Conservation (phyloP, 805 yeast species). For the Sporopachydermia quercuum region DNA sequence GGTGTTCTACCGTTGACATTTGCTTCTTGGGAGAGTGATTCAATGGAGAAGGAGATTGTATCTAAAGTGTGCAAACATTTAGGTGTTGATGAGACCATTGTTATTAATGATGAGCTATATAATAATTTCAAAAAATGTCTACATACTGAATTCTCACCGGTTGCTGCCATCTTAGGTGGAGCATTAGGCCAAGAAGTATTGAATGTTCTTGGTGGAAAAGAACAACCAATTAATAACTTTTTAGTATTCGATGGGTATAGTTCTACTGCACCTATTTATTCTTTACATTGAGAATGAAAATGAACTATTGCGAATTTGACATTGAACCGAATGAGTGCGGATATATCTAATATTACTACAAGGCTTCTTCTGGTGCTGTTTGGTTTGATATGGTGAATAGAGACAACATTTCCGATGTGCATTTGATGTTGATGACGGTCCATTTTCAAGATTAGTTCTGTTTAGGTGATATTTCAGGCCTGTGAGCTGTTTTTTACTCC, state of each 20-base stretch:
- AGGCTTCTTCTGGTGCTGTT: conserved; percentile 2
- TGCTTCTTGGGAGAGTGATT: conserved; percentile 34
- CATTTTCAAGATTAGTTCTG: no score
- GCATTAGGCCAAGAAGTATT: conserved; percentile 81
- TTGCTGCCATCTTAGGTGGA: conserved; percentile 82
- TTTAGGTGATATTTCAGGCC: no score
- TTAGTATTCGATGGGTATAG: conserved; percentile 59
- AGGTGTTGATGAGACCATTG: conserved; percentile 30
- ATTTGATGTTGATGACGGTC: conserved; percentile 3
- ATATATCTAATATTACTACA: no score
- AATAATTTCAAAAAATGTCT: conserved; percentile 22
- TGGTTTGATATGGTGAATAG: no score
- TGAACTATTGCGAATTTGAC: no score
- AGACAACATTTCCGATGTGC: no score
- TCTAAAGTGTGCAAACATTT: conserved; percentile 23
- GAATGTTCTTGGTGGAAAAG: conserved; percentile 60
- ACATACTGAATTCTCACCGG: conserved; percentile 60
- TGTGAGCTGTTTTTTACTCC: no score
- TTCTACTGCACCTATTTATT: conserved; percentile 66
- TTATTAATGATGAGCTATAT: conserved; percentile 25
- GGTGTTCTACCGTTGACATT: conserved; percentile 45
- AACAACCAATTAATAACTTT: conserved; percentile 71
- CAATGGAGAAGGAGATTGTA: conserved; percentile 11
- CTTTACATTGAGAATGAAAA: conserved; percentile 18
- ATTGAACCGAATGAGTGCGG: no score